Evolutionary conservation across 257 asterid genomes (phyloP), one percentile per base, ranked within the genome.

Genomic region (Lycium ferocissimum): DNA sequence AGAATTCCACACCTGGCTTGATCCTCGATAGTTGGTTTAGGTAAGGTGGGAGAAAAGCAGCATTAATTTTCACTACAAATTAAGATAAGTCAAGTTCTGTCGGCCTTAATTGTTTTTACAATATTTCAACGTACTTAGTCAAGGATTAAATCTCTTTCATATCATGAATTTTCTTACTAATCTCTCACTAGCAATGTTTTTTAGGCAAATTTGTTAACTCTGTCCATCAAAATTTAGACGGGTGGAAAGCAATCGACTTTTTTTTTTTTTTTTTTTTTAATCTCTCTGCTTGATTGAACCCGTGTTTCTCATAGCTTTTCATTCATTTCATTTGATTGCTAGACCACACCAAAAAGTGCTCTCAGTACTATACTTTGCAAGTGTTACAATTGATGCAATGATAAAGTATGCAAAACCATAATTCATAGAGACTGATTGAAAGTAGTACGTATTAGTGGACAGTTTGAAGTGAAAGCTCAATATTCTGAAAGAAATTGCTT

Each of bases 11-110:
- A 76, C 82, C 47, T 51, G 47, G 45, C 61, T 49, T 13, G 13
- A 51, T 51, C 40, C 7, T 3, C 22, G 26, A 51, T 26, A 51
- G 63, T 76, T 76, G 49, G 26, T 76, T 76, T 51, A 76, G 82
- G 82, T 76, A 76, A 76, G 43, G 82, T 53, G 14, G 82, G 82
- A 76, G 65, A 76, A 76, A 76, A 76, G 82, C 65, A 33, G 63
- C 82, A 76, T 14, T 76, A 22, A 76, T 51, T 7, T 14, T 76
- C 26, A 76, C 65, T 72, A 73, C 38, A 45, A 33, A 22, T 75
- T 22, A 47, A 49, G 11, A 12, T 5, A 76, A 76, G 26, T 76
- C 14, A 51, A 76, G 22, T 26, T 51, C 51, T 54, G 65, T 76
- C 82, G 63, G 82, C 82, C 65, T 49, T 75, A 6, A 75, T 49